Base-by-base conservation (phyloP, 805 yeast genomes). In the Pichia thaimueangensis region DNA sequence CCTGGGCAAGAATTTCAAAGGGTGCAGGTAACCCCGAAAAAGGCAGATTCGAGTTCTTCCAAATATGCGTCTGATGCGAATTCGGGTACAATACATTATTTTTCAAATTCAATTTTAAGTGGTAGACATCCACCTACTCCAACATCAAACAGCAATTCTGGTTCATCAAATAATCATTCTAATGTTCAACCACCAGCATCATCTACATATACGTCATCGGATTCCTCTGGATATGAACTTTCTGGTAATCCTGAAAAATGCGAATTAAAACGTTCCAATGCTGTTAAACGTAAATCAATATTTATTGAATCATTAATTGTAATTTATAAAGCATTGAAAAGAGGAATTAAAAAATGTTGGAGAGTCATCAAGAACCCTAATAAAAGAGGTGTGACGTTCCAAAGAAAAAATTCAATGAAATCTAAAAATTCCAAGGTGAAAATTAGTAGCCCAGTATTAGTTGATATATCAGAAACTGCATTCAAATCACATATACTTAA, bases 211-310 rank as follows among this genome's bases (percentile, higher is more conserved):
- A n/a, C n/a, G n/a, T n/a, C n/a, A n/a, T n/a, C n/a, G n/a, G n/a
- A n/a, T n/a, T n/a, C n/a, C n/a, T n/a, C 29, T 27, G 16, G 16
- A 11, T n/a, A 21, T 15, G 19, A 33, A 24, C 20, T 29, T 7
- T 21, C 11, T 4, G 36, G 39, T 8, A 31, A 37, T 8, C 25
- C 37, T 15, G 48, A 53, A 8, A 39, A 57, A 17, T 38, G 47
- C 21, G 51, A 55, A 16, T 43, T 62, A 16, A 55, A 50, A 32
- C 48, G 67, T 37, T 50, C 61, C 0, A 59, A 59, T 38, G 67
- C 67, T 9, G 53, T 55, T n/a, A 55, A 52, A 38, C 47, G 65
- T 30, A 62, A 57, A 37, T 37, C 48, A 2, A 62, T 63, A 3
- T 58, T 65, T 59, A 35, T 62, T 11, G 49, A 57, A 2, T 38